Percentiles rank a stretch among this genome's conserved stretches.
These are phyloP conservation scores for Globisporangium takayamanum DNA, from an alignment of 352 stramenopile species.

Conservation along the genomic window DNA sequence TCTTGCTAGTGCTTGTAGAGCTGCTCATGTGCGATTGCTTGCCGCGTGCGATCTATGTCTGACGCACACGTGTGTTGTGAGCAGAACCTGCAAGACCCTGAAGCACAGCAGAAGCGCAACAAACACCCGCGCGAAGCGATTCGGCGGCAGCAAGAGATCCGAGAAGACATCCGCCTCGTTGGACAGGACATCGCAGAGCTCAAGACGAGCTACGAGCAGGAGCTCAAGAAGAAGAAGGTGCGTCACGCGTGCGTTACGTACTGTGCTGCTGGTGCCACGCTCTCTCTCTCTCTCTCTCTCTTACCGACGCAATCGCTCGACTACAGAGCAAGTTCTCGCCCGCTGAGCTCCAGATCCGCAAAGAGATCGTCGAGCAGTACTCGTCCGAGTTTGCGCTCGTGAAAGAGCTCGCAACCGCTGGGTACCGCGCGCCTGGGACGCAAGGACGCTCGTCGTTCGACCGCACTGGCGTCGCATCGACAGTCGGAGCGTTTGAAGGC, in stretches of 20 bases:
- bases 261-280: neutral
- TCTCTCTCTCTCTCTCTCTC: neutral
- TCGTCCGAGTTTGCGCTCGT: constrained; percentile 67
- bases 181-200: constrained; percentile 72
- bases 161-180: constrained; percentile 72
- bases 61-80: neutral
- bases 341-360: constrained; percentile 69
- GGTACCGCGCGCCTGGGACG: constrained; percentile 38
- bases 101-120: constrained; percentile 46
- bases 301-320: neutral
- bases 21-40: neutral
- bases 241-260: neutral
- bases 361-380: constrained; percentile 79
- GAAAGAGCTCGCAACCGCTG: constrained; percentile 63
- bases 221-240: constrained; percentile 83
- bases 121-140: constrained; percentile 81
- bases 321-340: constrained; percentile 66
- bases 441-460: constrained; percentile 37
- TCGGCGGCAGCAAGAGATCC: constrained; percentile 68
- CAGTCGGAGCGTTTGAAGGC: constrained; percentile 60
- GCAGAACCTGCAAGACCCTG: constrained; percentile 70
- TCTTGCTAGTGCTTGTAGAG: neutral
- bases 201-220: constrained; percentile 56
- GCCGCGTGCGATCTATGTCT: neutral
- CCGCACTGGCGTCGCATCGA: constrained; percentile 31